These are phyloP conservation scores for Physcomitrium patens DNA, from an alignment of 225 moss, liverwort and hornwort species.

Conservation along the genomic window DNA sequence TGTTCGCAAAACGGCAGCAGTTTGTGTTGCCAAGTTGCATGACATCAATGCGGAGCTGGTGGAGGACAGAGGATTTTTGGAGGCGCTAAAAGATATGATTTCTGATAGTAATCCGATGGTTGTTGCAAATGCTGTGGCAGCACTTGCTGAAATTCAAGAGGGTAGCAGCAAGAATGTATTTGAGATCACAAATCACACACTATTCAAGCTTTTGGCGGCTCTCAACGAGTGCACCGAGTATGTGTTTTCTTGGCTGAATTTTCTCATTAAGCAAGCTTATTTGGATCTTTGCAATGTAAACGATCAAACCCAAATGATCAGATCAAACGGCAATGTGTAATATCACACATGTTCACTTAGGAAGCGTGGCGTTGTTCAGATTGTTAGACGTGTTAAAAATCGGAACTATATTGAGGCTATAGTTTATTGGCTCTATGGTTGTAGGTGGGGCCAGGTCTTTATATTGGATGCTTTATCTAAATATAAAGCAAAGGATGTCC, in stretches of 20 bases:
- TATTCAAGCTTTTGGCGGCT: constrained; percentile 92
- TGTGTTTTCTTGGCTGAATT: constrained; percentile 21
- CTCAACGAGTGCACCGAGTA: constrained; percentile 98
- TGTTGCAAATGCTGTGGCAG: constrained; percentile 91
- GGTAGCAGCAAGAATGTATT: constrained; percentile 80
- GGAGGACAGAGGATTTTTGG: constrained; percentile 92
- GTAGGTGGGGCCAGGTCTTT: constrained; percentile 96
- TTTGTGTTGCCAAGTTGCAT: constrained; percentile 92
- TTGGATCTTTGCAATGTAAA: background rate
- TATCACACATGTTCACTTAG: background rate
- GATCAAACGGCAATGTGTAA: background rate
- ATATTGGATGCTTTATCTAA: constrained; percentile 92
- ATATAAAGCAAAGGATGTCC: constrained; percentile 92
- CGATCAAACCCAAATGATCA: background rate
- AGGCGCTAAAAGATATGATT: constrained; percentile 89
- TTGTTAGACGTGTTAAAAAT: too few species aligned
- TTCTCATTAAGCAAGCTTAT: background rate
- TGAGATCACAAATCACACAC: constrained; percentile 88
- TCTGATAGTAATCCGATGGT: constrained; percentile 98
- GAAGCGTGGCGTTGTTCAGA: background rate
- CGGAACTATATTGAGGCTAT: background rate
- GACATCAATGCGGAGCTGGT: constrained; percentile 95
- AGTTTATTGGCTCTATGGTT: constrained; percentile 3
- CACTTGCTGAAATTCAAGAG: constrained; percentile 93
- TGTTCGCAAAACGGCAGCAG: constrained; percentile 91